Evolutionary conservation across 2,329 filamentous ascomycete species (phyloP).

Genomic region (Aspergillus latus): DNA sequence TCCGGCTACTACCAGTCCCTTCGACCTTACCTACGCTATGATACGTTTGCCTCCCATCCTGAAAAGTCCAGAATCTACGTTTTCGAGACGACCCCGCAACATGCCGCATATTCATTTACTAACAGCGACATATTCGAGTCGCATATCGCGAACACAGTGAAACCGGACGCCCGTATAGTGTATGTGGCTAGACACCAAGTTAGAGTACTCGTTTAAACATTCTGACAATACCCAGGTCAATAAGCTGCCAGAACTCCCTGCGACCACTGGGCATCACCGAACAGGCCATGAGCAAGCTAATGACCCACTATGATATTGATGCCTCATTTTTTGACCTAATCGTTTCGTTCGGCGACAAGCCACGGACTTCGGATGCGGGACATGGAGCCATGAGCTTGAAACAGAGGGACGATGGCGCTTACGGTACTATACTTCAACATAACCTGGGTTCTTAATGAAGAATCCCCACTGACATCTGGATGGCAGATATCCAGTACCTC

Average conservation of each 20-base stretch:
- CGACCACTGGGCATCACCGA: slow-evolving; percentile 19
- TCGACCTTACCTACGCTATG: background rate
- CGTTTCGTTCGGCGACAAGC: slow-evolving; percentile 24
- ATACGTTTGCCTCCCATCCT: background rate
- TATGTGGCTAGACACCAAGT: background rate
- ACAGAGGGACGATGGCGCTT: slow-evolving; percentile 7
- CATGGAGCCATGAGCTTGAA: slow-evolving; percentile 20
- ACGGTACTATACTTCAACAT: too few relatives aligned
- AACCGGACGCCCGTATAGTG: slow-evolving; percentile 17
- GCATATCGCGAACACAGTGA: slow-evolving; percentile 9
- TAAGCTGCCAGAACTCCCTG: slow-evolving; percentile 16
- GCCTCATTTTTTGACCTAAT: slow-evolving; percentile 15
- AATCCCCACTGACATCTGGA: too few relatives aligned
- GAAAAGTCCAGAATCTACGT: background rate
- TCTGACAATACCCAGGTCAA: slow-evolving; percentile 11
- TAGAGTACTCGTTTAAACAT: background rate
- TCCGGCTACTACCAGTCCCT: background rate
- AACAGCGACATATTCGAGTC: slow-evolving; percentile 17
- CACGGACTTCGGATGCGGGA: slow-evolving; percentile 20
- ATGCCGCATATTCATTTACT: slow-evolving; percentile 4
- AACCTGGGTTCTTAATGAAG: too few relatives aligned
- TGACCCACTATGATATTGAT: slow-evolving; percentile 16
- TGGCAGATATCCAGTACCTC: too few relatives aligned
- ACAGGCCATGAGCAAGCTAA: slow-evolving; percentile 13
- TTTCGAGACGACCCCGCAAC: slow-evolving; percentile 5